phyloP scores from a whole-genome alignment of 495 filamentous ascomycete species.

The Tuber microsphaerosporum region DNA sequence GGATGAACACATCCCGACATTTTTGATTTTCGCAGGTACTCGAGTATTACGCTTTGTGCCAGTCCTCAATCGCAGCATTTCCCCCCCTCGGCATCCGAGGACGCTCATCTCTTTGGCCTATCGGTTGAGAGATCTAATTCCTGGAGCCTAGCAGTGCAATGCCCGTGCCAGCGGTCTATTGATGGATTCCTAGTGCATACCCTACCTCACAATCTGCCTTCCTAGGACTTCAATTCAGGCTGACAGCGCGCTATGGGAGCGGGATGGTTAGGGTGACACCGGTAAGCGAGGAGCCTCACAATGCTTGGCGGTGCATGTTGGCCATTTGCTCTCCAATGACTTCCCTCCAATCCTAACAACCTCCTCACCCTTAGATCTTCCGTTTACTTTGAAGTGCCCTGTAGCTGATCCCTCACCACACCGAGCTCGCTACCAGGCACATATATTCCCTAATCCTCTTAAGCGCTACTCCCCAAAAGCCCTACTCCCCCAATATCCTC shows the following conservation, averaged over 20 bases:
- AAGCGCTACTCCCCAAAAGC: neutral
- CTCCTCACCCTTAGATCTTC: neutral
- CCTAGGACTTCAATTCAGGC: neutral
- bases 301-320: slow-evolving; percentile 1
- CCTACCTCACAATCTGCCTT: neutral
- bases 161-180: neutral
- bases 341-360: neutral
- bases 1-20: neutral
- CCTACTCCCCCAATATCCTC: neutral
- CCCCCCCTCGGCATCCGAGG: neutral
- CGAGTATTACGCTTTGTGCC: too few species aligned
- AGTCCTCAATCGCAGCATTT: slow-evolving; percentile 1
- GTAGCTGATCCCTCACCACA: neutral
- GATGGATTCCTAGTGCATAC: neutral
- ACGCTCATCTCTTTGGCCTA: neutral
- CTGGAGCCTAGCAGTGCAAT: neutral
- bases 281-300: neutral
- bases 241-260: neutral
- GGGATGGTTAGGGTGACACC: neutral
- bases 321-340: neutral
- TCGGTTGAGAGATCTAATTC: neutral
- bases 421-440: neutral
- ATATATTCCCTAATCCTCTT: neutral
- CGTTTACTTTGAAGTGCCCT: neutral
- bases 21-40: too few species aligned